Percentiles rank a stretch among this genome's conserved stretches.
These are phyloP conservation scores for Glycine soja DNA, from an alignment of 306 rosid species.

Conservation along the genomic window DNA sequence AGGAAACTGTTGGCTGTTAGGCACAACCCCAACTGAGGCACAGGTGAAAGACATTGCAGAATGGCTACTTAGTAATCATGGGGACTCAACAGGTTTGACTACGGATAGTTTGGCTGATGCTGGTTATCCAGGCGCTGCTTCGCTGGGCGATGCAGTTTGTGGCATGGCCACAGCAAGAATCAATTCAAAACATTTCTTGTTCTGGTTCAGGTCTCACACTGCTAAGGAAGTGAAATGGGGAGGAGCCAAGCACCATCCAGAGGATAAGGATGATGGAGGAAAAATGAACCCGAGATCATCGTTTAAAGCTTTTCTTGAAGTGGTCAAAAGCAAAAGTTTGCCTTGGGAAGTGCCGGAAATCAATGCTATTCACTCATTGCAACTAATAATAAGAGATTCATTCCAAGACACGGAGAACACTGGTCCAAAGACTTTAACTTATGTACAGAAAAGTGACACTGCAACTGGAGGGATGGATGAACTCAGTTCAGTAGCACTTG, in stretches of 20 bases:
- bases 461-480: constrained; percentile 56
- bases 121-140: constrained; percentile 80
- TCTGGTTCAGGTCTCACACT: constrained; percentile 85
- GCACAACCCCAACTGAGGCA: constrained; percentile 82
- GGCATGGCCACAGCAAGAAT: constrained; percentile 80
- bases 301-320: constrained; percentile 79
- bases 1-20: constrained; percentile 71
- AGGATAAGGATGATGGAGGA: constrained; percentile 70
- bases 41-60: constrained; percentile 76
- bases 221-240: constrained; percentile 85
- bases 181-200: constrained; percentile 68
- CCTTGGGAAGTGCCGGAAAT: constrained; percentile 88
- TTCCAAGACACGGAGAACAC: constrained; percentile 52
- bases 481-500: constrained; percentile 77
- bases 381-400: constrained; percentile 78
- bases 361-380: constrained; percentile 80
- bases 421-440: constrained; percentile 46
- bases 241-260: constrained; percentile 87
- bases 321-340: constrained; percentile 71
- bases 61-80: constrained; percentile 69
- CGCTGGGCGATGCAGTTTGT: constrained; percentile 74
- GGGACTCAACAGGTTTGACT: constrained; percentile 79
- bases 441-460: constrained; percentile 44
- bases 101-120: constrained; percentile 82
- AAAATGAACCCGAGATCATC: constrained; percentile 85